A percentile compares a stretch with the other conserved stretches of the same genome.
Conservation (phyloP, 2,329 filamentous ascomycete species). For the Fusarium oxysporum region DNA sequence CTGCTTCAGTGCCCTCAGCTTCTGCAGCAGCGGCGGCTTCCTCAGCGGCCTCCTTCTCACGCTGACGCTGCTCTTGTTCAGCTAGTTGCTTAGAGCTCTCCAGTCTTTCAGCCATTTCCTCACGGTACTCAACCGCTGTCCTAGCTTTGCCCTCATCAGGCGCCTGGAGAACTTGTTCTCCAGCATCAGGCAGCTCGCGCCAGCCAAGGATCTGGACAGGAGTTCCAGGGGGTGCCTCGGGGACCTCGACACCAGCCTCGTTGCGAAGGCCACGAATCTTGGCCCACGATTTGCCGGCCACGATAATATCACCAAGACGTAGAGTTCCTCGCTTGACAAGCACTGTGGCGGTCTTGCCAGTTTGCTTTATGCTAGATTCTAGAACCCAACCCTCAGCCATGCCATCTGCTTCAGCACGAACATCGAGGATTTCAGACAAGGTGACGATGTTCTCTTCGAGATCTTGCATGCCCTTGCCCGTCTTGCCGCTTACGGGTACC, state of each 20-base stretch:
- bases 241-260: constrained; percentile 79
- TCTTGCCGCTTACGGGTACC: constrained; percentile 92
- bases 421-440: constrained; percentile 89
- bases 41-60: constrained; percentile 62
- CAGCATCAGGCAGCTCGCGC: constrained; percentile 83
- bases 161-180: constrained; percentile 88
- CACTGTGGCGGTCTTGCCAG: constrained; percentile 87
- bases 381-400: constrained; percentile 93
- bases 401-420: constrained; percentile 81
- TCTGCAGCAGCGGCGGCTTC: constrained; percentile 52
- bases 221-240: constrained; percentile 84
- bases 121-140: constrained; percentile 79
- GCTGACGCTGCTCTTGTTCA: constrained; percentile 72
- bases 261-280: constrained; percentile 86
- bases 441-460: constrained; percentile 91
- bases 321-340: constrained; percentile 90
- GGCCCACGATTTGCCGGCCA: constrained; percentile 90
- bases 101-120: constrained; percentile 76
- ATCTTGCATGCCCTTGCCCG: constrained; percentile 89
- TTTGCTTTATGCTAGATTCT: constrained; percentile 87
- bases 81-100: constrained; percentile 86
- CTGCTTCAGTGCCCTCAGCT: constrained; percentile 52
- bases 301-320: constrained; percentile 81
- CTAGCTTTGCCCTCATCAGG: constrained; percentile 82
- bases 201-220: constrained; percentile 96